These are phyloP conservation scores for Annulohypoxylon stygium DNA, from an alignment of 495 filamentous ascomycete genomes.

Conservation along the genomic window DNA sequence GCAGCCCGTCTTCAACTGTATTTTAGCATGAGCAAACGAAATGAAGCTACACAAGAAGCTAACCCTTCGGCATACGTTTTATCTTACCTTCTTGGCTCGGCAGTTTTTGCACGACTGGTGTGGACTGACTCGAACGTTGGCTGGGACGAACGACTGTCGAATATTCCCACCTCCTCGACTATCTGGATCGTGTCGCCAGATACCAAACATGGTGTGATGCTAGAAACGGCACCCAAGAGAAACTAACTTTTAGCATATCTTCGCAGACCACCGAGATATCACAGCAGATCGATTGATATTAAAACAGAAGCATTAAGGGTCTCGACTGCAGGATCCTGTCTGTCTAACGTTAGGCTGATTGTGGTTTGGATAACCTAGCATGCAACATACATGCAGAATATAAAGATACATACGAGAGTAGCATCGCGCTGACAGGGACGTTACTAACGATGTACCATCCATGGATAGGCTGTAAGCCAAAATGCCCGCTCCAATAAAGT, in stretches of 20 bases:
- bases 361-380: not conserved
- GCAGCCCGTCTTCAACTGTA: constrained; percentile 4
- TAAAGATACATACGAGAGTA: constrained; percentile 1
- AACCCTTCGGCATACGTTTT: not conserved
- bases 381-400: not conserved
- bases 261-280: not conserved
- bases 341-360: not conserved
- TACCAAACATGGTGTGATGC: constrained; percentile 5
- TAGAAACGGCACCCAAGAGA: not conserved
- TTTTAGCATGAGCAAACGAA: not conserved
- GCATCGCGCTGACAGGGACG: constrained; percentile 5
- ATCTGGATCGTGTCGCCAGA: constrained; percentile 10
- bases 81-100: constrained; percentile 5
- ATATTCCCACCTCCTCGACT: constrained; percentile 15
- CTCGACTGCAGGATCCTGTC: not conserved
- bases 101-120: constrained; percentile 3
- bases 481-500: not conserved
- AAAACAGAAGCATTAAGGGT: constrained; percentile 6
- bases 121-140: not conserved
- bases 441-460: not conserved
- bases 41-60: not conserved
- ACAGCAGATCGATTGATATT: constrained; percentile 2
- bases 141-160: constrained; percentile 6
- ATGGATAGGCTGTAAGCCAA: not conserved
- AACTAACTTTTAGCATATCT: not conserved